Conservation (phyloP, 2,329 filamentous ascomycete genomes). For the Cercospora brassicicola region DNA sequence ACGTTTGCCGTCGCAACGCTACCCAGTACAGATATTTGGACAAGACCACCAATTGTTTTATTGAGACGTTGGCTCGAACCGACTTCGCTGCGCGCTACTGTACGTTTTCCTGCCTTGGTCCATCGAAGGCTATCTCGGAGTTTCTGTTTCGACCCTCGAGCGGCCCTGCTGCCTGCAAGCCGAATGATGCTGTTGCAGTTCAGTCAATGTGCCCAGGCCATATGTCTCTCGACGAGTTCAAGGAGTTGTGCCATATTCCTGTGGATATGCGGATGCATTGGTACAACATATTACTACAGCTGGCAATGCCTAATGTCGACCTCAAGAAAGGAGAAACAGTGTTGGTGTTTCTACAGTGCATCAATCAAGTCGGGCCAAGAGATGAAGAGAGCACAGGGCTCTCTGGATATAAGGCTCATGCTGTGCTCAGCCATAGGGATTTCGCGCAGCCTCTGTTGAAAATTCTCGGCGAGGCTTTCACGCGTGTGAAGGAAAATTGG, state of each 20-base stretch:
- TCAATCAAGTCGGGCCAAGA: conserved; percentile 53
- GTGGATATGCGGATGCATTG: conserved; percentile 51
- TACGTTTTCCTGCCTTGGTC: background rate
- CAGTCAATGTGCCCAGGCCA: conserved; percentile 49
- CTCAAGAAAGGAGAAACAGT: conserved; percentile 57
- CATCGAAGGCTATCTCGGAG: background rate
- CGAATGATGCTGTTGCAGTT: conserved; percentile 45
- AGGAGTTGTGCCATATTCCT: conserved; percentile 52
- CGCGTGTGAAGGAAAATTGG: conserved; percentile 30
- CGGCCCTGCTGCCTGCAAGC: conserved; percentile 19
- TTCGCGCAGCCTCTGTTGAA: conserved; percentile 17
- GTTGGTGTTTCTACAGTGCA: conserved; percentile 54
- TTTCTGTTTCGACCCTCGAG: conserved; percentile 11
- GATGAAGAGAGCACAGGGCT: background rate
- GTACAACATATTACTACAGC: conserved; percentile 51
- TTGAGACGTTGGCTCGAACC: background rate
- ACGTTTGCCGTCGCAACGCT: conserved; percentile 52
- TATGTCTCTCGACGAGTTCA: conserved; percentile 55
- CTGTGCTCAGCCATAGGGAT: conserved; percentile 48
- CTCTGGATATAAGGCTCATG: conserved; percentile 50
- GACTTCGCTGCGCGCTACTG: background rate
- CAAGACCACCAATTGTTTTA: background rate
- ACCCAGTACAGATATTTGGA: conserved; percentile 54
- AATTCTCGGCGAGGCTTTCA: conserved; percentile 14
- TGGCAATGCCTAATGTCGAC: conserved; percentile 59